Base-by-base conservation (phyloP, 139 green algal species). In the Haematococcus lacustris region DNA sequence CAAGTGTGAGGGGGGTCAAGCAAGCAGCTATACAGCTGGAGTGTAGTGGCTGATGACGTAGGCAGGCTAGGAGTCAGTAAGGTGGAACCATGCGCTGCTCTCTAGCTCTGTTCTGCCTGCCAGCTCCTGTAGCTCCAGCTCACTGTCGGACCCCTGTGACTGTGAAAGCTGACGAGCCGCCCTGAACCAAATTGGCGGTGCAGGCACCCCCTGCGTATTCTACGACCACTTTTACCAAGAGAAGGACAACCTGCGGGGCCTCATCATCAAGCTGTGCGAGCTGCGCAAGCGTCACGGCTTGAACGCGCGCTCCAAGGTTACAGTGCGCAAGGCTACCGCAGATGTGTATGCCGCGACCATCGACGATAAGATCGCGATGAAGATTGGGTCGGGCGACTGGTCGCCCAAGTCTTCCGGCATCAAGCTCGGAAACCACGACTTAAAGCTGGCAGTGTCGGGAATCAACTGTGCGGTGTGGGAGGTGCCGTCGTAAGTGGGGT, bases 201-300 rank as follows among this genome's bases (percentile, higher is more conserved):
- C 26, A 41, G 92, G 93, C 67, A 96, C 93, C 1, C 92, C 90
- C 37, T 92, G 83, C 74, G 79, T 97, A 25, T 96, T 97, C 77
- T 97, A 88, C 40, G 92, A 98, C 83, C 91, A 97, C 85, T 59
- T 88, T 13, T 82, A 82, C 53, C 64, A 78, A 68, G 74, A 86
- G 61, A 43, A 71, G 1, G 38, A 68, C 62, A 40, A 43, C 28
- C 71, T 83, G 68, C 71, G 71, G 28, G 82, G 95, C 64, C 68
- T 75, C 41, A 95, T 98, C 66, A 65, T 82, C 39, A 73, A 88
- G 25, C 84, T 97, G 37, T 71, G 98, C 34, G 80, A 80, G 0
- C 76, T 96, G 37, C 85, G 92, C 67, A 90, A 87, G 68, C 39
- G 68, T n/a, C 69, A 86, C 47, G 77, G 74, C 65, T 80, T 97